Base-by-base conservation (phyloP, 2,329 filamentous ascomycete genomes). In the Pestalotiopsis sp. region DNA sequence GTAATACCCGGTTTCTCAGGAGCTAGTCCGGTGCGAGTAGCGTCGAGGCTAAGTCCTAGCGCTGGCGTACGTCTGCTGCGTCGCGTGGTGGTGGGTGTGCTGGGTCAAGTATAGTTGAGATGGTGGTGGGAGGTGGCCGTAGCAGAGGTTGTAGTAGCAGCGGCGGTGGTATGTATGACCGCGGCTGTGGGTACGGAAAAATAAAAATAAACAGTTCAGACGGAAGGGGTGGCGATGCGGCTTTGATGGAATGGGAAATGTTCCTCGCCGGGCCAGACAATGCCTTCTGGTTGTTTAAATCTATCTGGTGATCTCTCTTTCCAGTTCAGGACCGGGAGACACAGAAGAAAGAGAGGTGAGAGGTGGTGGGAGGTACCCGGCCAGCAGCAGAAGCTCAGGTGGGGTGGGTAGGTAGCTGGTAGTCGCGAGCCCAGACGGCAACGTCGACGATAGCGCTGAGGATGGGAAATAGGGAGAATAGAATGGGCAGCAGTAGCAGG, bases 1-100 rank as follows among this genome's bases (percentile, higher is more conserved):
- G 61, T 64, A 64, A 52, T 64, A 64, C 61, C 38, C 61, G 61
- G 61, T 52, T 64, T 23, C 61, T 45, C 61, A 64, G 61, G 17
- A 25, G 38, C 41, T 52, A 38, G 36, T 20, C 41, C 61, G 38
- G 61, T 25, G 61, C 41, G 39, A 45, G 61, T 64, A 64, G 61
- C 25, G 61, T 52, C 41, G 20, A 49, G 39, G 61, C 61, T 64
- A 64, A 49, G 25, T 45, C 38, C 61, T 64, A 64, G 61, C 41
- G 61, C 41, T 64, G 61, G 59, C 36, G 27, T 41, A 25, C n/a
- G 27, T 39, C 31, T 25, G 36, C 17, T 36, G 57, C 27, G 57
- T 25, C 57, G 27, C 57, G 45, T 59, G 57, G 59, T 61, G 59
- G 59, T 61, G 59, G n/a, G 27, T 12, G 14, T 20, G 59, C 27